These are phyloP conservation scores for Stentor roeselii DNA, from an alignment of 73 alveolate genomes.

Conservation along the genomic window DNA sequence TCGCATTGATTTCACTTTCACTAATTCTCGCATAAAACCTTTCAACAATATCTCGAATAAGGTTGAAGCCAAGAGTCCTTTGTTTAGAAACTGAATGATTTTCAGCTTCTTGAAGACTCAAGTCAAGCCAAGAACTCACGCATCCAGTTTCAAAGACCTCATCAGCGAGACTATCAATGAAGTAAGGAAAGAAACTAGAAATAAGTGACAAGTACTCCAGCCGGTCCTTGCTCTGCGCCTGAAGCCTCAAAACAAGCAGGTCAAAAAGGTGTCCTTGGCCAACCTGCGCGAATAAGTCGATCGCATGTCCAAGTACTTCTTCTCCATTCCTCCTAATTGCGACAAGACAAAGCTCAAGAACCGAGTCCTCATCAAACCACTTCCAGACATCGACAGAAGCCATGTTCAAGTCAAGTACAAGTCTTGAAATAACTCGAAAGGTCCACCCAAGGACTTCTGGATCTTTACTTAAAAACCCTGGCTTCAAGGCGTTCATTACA, in stretches of 20 bases:
- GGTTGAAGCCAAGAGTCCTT: slow-evolving; percentile 60
- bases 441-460: slow-evolving; percentile 62
- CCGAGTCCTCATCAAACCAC: slow-evolving; percentile 77
- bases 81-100: slow-evolving; percentile 59
- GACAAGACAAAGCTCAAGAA: slow-evolving; percentile 69
- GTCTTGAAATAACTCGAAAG: slow-evolving; percentile 50
- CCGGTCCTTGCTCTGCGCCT: slow-evolving; percentile 34
- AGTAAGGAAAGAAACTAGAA: slow-evolving; percentile 37
- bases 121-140: slow-evolving; percentile 70
- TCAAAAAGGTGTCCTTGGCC: slow-evolving; percentile 47
- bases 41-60: slow-evolving; percentile 59
- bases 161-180: slow-evolving; percentile 32
- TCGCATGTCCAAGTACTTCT: slow-evolving; percentile 47
- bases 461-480: slow-evolving; percentile 69
- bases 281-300: slow-evolving; percentile 33
- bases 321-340: slow-evolving; percentile 70
- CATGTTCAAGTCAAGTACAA: slow-evolving; percentile 59
- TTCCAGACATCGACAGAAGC: slow-evolving; percentile 63
- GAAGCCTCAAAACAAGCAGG: slow-evolving; percentile 37
- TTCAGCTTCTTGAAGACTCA: slow-evolving; percentile 49
- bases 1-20: slow-evolving; percentile 55
- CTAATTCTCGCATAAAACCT: slow-evolving; percentile 50
- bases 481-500: slow-evolving; percentile 46
- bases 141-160: slow-evolving; percentile 59
- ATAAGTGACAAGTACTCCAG: slow-evolving; percentile 40